A percentile compares a stretch with the other conserved stretches of the same genome.
Conservation (phyloP, 768 basidiomycete species). For the Russula virescens region DNA sequence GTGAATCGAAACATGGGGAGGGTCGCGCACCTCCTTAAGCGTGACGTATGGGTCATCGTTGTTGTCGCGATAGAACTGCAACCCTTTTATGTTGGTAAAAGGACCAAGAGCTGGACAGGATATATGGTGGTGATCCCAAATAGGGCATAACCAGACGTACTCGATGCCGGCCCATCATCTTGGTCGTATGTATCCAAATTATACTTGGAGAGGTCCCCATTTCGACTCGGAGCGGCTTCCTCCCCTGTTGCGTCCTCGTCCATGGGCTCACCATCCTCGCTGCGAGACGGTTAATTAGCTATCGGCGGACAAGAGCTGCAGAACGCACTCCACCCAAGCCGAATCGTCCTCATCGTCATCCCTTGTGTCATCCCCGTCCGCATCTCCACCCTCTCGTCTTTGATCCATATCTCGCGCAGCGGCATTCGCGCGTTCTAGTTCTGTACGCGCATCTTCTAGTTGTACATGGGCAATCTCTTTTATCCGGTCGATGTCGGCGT, state of each 20-base stretch:
- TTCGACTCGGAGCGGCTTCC: constrained; percentile 29
- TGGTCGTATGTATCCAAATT: constrained; percentile 86
- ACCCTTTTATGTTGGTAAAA: constrained; percentile 93
- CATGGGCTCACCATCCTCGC: constrained; percentile 56
- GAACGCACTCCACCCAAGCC: constrained; percentile 86
- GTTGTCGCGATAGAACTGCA: constrained; percentile 87
- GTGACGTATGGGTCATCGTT: constrained; percentile 97
- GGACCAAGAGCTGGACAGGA: constrained; percentile 53
- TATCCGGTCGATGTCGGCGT: constrained; percentile 83
- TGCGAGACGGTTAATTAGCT: constrained; percentile 34
- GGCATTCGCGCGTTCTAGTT: constrained; percentile 75
- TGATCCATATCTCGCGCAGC: constrained; percentile 67
- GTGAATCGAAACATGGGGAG: constrained; percentile 13
- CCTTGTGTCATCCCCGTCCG: constrained; percentile 45
- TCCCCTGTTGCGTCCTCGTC: constrained; percentile 42
- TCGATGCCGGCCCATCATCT: constrained; percentile 40
- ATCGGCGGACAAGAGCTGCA: constrained; percentile 9
- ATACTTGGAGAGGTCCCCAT: constrained; percentile 71
- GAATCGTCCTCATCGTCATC: constrained; percentile 44
- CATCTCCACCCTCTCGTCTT: constrained; percentile 60
- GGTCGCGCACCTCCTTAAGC: constrained; percentile 70
- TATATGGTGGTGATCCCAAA: constrained; percentile 18
- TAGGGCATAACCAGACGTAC: constrained; percentile 25
- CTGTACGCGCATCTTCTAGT: constrained; percentile 83
- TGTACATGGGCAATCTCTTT: constrained; percentile 82